Base-by-base conservation (phyloP, 768 basidiomycete species). In the Botryobasidium botryosum region DNA sequence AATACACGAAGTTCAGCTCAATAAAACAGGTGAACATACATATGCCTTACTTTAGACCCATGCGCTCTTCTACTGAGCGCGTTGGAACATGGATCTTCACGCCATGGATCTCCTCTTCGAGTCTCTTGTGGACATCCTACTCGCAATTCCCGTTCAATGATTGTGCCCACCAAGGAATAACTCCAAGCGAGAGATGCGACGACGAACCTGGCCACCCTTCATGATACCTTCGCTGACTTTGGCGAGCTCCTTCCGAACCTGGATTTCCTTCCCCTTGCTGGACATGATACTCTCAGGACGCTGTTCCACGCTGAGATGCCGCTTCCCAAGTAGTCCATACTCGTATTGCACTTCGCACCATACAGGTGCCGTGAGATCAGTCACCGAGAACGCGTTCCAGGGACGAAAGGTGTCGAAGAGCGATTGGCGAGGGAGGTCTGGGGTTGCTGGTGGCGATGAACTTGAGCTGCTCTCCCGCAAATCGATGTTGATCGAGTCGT, bases 271-370 rank as follows among this genome's bases (percentile, higher is more conserved):
- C 4, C 63, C 63, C 15, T 50, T 39, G 8, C 50, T 49, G 2
- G 57, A 57, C 13, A 49, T 51, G 43, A 64, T 58, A 2, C 49
- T 41, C 0, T 45, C 44, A 2, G 62, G 61, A 25, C 61, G 55
- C n/a, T 59, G 41, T 1, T 46, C 43, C 0, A 55, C 53, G 1
- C 36, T 23, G n/a, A 21, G 25, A 32, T 36, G 23, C 18, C 36
- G n/a, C 6, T 29, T 13, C 36, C 27, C 40, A 18, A 42, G 31
- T 38, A 44, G 21, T n/a, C 24, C 33, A 36, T 33, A 43, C 49
- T 58, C 47, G 44, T 60, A 58, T 44, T 60, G 56, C 7, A 59
- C 57, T 44, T 63, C 61, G 42, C 63, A 64, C 63, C 63, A 64
- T 4, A 55, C 42, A 0, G 61, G 58, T n/a, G 56, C 59, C 1